Percentiles rank a stretch among this genome's conserved stretches.
Conservation (phyloP, 164 flowering plant genomes). For the Echeveria elegans region DNA sequence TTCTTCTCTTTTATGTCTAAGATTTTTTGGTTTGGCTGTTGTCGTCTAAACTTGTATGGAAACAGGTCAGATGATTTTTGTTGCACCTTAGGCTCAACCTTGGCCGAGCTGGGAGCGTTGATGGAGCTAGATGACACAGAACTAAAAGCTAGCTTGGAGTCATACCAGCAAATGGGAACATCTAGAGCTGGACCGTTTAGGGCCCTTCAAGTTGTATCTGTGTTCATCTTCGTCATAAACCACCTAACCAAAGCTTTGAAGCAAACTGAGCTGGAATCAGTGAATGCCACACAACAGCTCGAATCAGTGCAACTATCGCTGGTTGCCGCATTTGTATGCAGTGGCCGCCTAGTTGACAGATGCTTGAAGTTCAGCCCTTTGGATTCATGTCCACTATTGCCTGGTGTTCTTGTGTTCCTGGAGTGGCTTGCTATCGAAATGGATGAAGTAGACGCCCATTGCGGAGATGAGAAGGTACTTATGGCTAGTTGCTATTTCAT, state of each 20-base stretch:
- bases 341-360: constrained; percentile 56
- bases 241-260: constrained; percentile 19
- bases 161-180: constrained; percentile 42
- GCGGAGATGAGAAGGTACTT: constrained; percentile 27
- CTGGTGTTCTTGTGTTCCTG: constrained; percentile 54
- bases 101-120: constrained; percentile 47
- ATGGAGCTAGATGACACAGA: constrained; percentile 40
- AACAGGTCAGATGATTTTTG: constrained; percentile 61
- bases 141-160: constrained; percentile 34
- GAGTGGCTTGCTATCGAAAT: constrained; percentile 47
- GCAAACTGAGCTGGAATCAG: constrained; percentile 10
- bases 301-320: constrained; percentile 27
- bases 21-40: not conserved
- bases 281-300: constrained; percentile 19
- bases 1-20: not conserved
- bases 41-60: not conserved
- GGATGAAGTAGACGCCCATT: constrained; percentile 20
- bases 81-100: constrained; percentile 32
- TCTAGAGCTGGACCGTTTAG: constrained; percentile 56
- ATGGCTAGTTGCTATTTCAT: constrained; percentile 48
- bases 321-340: constrained; percentile 34
- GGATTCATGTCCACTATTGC: constrained; percentile 43
- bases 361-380: constrained; percentile 24
- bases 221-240: constrained; percentile 45
- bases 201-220: constrained; percentile 49